Conservation (phyloP, 1,284 basidiomycete species). For the Rhodotorula sp. region DNA sequence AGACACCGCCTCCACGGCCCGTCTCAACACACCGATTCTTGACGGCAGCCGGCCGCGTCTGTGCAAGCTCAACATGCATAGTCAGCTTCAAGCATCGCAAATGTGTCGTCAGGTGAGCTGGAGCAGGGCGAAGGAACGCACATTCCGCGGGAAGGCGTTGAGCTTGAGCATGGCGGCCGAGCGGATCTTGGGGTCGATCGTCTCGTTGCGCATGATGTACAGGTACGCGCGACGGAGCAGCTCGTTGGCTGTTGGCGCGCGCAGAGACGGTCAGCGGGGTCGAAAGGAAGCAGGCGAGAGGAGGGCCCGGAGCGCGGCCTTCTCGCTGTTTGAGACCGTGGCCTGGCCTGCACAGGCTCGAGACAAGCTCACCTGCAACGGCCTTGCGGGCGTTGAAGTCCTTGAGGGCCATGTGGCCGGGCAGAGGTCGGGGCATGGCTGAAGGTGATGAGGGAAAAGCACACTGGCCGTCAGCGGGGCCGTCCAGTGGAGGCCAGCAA, state of each 20-base stretch:
- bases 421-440: slow-evolving; percentile 36
- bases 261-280: background rate
- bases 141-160: slow-evolving; percentile 39
- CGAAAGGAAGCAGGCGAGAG: too few relatives aligned
- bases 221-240: slow-evolving; percentile 38
- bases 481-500: too few relatives aligned
- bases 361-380: slow-evolving; percentile 27
- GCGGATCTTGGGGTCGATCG: slow-evolving; percentile 39
- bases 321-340: too few relatives aligned
- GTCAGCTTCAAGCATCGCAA: background rate
- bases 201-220: slow-evolving; percentile 40
- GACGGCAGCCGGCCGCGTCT: slow-evolving; percentile 37
- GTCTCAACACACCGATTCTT: slow-evolving; percentile 41
- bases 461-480: background rate
- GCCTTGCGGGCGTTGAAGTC: slow-evolving; percentile 41
- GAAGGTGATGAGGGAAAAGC: background rate
- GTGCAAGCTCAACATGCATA: background rate
- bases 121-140: background rate
- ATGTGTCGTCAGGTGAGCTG: background rate
- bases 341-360: too few relatives aligned
- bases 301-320: too few relatives aligned
- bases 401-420: slow-evolving; percentile 41
- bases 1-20: slow-evolving; percentile 39
- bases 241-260: slow-evolving; percentile 32
- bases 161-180: slow-evolving; percentile 42